These are phyloP conservation scores for Trichoderma asperellum DNA, from an alignment of 2,329 filamentous ascomycete species.

Conservation along the genomic window DNA sequence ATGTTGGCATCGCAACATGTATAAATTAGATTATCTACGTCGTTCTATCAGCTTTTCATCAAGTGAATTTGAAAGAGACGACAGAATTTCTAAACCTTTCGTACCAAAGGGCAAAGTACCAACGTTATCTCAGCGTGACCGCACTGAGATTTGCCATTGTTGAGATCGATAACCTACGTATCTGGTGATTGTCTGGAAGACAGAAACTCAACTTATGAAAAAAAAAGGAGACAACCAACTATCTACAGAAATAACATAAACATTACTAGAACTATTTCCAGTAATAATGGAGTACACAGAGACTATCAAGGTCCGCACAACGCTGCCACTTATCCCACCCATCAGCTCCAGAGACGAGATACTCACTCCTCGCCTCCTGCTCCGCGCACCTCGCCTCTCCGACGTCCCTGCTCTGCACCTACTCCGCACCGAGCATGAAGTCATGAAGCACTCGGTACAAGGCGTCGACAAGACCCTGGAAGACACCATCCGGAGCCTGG, in stretches of 20 bases:
- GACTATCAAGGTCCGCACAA: constrained; percentile 6
- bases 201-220: not conserved
- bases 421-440: constrained; percentile 10
- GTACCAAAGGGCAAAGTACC: not conserved
- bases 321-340: constrained; percentile 13
- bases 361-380: constrained; percentile 6
- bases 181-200: not conserved
- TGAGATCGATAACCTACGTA: not conserved
- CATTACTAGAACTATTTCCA: not conserved
- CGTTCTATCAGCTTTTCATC: not conserved
- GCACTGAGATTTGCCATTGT: not conserved
- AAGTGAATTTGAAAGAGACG: not conserved
- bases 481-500: constrained; percentile 9
- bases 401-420: constrained; percentile 16
- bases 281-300: not conserved
- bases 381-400: constrained; percentile 4
- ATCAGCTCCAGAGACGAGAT: constrained; percentile 10
- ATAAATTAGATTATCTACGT: not conserved
- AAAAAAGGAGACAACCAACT: not conserved
- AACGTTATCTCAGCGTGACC: not conserved
- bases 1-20: not conserved
- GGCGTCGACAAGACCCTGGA: constrained; percentile 8
- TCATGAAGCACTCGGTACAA: not conserved
- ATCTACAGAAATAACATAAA: not conserved
- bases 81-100: not conserved